Evolutionary conservation across 1,284 basidiomycete species (phyloP).

Genomic region (Serendipita sp.): DNA sequence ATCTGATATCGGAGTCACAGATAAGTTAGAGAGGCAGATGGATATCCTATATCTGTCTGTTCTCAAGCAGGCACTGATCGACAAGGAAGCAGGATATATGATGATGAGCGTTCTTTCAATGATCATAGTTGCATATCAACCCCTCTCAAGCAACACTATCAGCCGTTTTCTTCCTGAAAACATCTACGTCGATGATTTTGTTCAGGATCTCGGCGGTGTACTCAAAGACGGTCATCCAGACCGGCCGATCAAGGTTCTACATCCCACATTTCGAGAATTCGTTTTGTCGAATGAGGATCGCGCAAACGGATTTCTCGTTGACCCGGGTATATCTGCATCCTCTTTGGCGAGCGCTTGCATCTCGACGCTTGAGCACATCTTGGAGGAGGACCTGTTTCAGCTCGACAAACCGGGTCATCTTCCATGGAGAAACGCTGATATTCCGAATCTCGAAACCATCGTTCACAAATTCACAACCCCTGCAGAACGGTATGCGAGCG

Average conservation of each 20-base stretch:
- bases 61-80: not conserved
- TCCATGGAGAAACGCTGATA: too few species aligned
- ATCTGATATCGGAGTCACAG: not conserved
- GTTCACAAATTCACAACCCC: not conserved
- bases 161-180: not conserved
- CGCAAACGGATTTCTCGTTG: not conserved
- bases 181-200: not conserved
- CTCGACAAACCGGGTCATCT: slow-evolving; percentile 17
- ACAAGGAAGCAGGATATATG: not conserved
- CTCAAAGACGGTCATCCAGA: not conserved
- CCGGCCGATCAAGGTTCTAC: slow-evolving; percentile 10
- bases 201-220: slow-evolving; percentile 6
- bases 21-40: not conserved
- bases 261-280: slow-evolving; percentile 13
- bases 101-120: not conserved
- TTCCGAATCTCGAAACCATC: too few species aligned
- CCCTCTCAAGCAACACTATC: not conserved
- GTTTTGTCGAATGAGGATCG: slow-evolving; percentile 1
- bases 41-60: not conserved
- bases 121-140: not conserved
- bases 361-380: slow-evolving; percentile 14
- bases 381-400: slow-evolving; percentile 18
- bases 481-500: slow-evolving; percentile 18
- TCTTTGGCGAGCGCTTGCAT: slow-evolving; percentile 2
- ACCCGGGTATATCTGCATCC: not conserved